phyloP scores from a whole-genome alignment of 345 rosid species.

The Aquilaria yunnanensis region DNA sequence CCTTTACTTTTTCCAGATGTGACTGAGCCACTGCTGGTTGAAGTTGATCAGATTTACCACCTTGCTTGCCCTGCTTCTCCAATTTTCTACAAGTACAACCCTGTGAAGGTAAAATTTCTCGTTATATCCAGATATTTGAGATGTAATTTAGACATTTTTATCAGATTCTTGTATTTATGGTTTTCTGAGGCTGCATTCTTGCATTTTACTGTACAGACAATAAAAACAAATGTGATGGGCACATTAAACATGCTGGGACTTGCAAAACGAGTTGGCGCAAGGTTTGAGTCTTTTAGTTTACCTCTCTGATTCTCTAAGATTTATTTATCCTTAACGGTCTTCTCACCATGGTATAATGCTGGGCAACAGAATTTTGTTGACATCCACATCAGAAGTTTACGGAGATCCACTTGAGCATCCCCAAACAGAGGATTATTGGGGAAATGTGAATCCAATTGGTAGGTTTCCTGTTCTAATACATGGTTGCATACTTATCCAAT shows the following conservation, averaged over 20 bases:
- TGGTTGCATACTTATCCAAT: neutral
- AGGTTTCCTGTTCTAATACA: constrained; percentile 6
- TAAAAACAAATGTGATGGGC: constrained; percentile 95
- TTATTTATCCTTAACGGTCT: neutral
- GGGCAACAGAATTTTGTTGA: constrained; percentile 74
- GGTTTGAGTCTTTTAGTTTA: constrained; percentile 32
- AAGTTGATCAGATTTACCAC: constrained; percentile 90
- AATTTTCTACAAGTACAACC: constrained; percentile 95
- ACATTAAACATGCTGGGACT: constrained; percentile 96
- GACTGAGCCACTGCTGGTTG: constrained; percentile 81
- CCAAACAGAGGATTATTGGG: constrained; percentile 87
- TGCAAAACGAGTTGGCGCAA: constrained; percentile 97
- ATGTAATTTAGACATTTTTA: neutral
- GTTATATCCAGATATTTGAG: neutral
- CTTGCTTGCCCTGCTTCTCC: constrained; percentile 99
- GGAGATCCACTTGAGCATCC: constrained; percentile 97
- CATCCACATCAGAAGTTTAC: constrained; percentile 92
- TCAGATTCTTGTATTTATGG: neutral
- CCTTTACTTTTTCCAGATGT: constrained; percentile 45
- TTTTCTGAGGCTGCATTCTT: neutral
- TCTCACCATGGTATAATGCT: constrained; percentile 1
- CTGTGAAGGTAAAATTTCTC: constrained; percentile 68
- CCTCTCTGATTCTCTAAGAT: neutral
- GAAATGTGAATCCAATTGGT: constrained; percentile 98
- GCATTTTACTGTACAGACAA: constrained; percentile 46